These are phyloP conservation scores for Hymenotorrendiella dingleyae DNA, from an alignment of 2,329 filamentous ascomycete genomes.

Conservation along the genomic window DNA sequence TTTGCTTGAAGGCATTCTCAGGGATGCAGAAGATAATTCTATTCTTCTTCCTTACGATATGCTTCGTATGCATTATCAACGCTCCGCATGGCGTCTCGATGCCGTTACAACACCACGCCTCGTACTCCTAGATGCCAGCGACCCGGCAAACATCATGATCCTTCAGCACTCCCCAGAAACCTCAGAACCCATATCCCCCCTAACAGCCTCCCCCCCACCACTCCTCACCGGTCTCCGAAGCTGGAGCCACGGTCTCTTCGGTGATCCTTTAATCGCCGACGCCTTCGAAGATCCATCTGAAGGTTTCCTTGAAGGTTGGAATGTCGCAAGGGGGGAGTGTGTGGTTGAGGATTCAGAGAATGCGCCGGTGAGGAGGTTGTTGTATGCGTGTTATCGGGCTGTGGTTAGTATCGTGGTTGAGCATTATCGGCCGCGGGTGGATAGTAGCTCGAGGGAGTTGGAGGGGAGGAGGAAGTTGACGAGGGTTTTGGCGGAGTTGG, in stretches of 20 bases:
- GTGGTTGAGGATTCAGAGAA: slow-evolving; percentile 40
- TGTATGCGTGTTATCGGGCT: slow-evolving; percentile 55
- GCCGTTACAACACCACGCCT: slow-evolving; percentile 45
- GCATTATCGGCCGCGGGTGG: slow-evolving; percentile 46
- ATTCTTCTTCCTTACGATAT: slow-evolving; percentile 51
- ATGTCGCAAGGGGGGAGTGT: slow-evolving; percentile 16
- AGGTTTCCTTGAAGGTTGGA: slow-evolving; percentile 43
- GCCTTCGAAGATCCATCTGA: slow-evolving; percentile 41
- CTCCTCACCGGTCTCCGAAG: slow-evolving; percentile 47
- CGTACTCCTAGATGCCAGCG: slow-evolving; percentile 47
- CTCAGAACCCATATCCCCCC: slow-evolving; percentile 8
- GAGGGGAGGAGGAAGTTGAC: slow-evolving; percentile 46
- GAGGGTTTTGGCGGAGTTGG: slow-evolving; percentile 40
- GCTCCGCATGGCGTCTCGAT: slow-evolving; percentile 45
- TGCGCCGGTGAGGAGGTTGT: slow-evolving; percentile 41
- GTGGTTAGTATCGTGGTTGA: slow-evolving; percentile 46
- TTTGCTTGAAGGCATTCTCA: slow-evolving; percentile 49
- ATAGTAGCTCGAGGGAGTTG: slow-evolving; percentile 46
- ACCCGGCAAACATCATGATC: slow-evolving; percentile 46
- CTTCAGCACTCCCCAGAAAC: no score
- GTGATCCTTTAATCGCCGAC: slow-evolving; percentile 50
- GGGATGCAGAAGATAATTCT: slow-evolving; percentile 55
- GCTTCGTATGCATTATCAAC: slow-evolving; percentile 46
- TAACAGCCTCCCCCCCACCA: slow-evolving; percentile 5
- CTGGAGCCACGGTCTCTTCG: slow-evolving; percentile 55